These are phyloP conservation scores for Penicillium sp. DNA, from an alignment of 2,329 filamentous ascomycete genomes.

Conservation along the genomic window DNA sequence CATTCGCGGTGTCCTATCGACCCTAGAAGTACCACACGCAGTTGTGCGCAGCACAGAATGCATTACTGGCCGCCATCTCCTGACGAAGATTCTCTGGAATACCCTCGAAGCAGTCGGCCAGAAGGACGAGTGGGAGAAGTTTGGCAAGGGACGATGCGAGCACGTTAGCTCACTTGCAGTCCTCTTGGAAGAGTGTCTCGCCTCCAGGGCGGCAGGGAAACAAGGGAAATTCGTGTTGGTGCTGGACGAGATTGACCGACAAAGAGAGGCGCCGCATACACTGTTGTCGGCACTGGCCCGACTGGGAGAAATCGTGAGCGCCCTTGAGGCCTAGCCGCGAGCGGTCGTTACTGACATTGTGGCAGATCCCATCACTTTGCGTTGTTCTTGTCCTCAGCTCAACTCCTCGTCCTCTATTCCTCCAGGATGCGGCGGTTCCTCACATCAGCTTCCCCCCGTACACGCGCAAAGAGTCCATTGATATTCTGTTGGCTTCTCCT, in stretches of 20 bases:
- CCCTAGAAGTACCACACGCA: conserved; percentile 51
- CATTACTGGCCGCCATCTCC: conserved; percentile 46
- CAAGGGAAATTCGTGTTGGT: conserved; percentile 71
- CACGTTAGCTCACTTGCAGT: conserved; percentile 74
- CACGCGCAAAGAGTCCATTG: conserved; percentile 72
- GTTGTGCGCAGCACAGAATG: conserved; percentile 47
- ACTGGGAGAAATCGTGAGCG: conserved; percentile 72
- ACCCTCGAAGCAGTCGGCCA: conserved; percentile 37
- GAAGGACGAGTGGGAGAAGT: conserved; percentile 45
- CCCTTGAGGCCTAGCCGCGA: not conserved
- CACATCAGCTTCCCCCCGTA: conserved; percentile 84
- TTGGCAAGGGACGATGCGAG: conserved; percentile 65
- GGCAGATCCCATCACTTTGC: conserved; percentile 73
- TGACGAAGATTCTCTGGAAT: conserved; percentile 46
- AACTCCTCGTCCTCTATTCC: conserved; percentile 62
- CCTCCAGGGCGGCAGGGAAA: conserved; percentile 26
- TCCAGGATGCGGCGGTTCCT: conserved; percentile 68
- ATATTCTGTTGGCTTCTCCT: conserved; percentile 65
- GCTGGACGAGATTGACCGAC: conserved; percentile 81
- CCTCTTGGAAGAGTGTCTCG: conserved; percentile 57
- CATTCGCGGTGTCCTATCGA: conserved; percentile 61
- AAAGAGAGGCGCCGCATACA: conserved; percentile 75
- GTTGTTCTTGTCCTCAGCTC: conserved; percentile 74
- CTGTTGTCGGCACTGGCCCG: conserved; percentile 77
- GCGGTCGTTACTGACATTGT: conserved; percentile 5